Evolutionary conservation across 768 basidiomycete genomes (phyloP).

Genomic region (Suillus discolor): DNA sequence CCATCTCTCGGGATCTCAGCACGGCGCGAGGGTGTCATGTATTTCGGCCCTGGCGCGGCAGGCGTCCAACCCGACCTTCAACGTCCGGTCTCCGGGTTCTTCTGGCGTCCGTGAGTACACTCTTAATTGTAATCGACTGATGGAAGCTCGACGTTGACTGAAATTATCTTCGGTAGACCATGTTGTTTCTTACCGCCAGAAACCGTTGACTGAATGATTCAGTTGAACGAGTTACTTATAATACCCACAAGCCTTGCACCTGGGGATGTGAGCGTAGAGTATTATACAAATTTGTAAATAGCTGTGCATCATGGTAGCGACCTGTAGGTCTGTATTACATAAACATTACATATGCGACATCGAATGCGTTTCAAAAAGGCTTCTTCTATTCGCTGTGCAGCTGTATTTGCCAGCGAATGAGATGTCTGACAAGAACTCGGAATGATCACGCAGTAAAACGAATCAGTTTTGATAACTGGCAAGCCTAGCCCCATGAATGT

Average conservation of each 20-base stretch:
- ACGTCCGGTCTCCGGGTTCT: not conserved
- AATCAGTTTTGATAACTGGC: not conserved
- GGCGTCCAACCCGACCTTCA: not conserved
- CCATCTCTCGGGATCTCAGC: not conserved
- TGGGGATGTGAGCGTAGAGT: not conserved
- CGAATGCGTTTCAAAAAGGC: too few relatives aligned
- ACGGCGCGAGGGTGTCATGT: not conserved
- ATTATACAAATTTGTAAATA: not conserved
- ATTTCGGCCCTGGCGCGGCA: not conserved
- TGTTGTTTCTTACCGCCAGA: constrained; percentile 48
- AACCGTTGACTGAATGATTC: constrained; percentile 14
- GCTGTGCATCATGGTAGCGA: too few relatives aligned
- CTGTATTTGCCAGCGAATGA: too few relatives aligned
- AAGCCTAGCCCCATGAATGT: not conserved
- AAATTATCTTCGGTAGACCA: not conserved
- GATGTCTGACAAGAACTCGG: too few relatives aligned
- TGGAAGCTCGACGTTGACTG: not conserved
- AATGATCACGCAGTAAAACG: not conserved
- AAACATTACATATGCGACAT: too few relatives aligned
- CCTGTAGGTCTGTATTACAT: too few relatives aligned
- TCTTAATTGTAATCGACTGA: not conserved
- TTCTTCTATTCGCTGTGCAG: too few relatives aligned
- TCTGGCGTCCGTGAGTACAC: not conserved
- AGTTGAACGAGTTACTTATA: not conserved
- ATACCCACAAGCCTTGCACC: not conserved